Evolutionary conservation across 352 stramenopile genomes (phyloP), one percentile per base, ranked within the genome.

Genomic region (Pythium dissimile): DNA sequence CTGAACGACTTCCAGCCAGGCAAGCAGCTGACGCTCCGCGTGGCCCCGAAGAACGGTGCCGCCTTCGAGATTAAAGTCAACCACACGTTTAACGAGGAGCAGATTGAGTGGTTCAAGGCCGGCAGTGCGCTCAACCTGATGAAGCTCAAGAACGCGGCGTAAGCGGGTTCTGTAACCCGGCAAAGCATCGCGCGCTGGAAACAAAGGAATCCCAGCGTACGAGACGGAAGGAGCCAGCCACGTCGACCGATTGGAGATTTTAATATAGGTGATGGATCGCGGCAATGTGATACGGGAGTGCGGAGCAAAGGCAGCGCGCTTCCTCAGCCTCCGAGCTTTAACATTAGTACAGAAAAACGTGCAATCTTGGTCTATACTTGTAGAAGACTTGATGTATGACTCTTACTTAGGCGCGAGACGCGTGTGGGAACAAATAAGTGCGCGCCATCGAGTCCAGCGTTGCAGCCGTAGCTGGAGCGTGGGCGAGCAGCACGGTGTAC

Each of bases 31-130:
- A 94, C 72, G 56, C 45, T 97, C 47, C 75, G 82, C 42, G 85
- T 97, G 47, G 81, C 74, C 38, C 89, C 88, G 20, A 67, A 62
- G 20, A 76, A 63, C 11, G 84, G 85, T 56, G 73, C 67, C 26
- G 23, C 78, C 27, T 97, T 97, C 59, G 84, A 95, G 47, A 86
- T 97, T 54, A 86, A 76, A 66, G 87, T 97, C 47, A 97, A 97
- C 74, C 91, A 97, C 79, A 97, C 91, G 61, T 97, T 96, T 74
- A 97, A 97, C 74, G 75, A 95, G 58, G 88, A 97, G 74, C 91
- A 97, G 74, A 97, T 97, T 64, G 84, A 93, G 52, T 97, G 91
- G 91, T 97, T 97, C 75, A 95, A 97, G 83, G 78, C 92, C 70
- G 91, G 91, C 71, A 95, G 84, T 62, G 91, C 91, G 59, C 77